Percentiles rank a stretch among this genome's conserved stretches.
Evolutionary conservation across 2,329 filamentous ascomycete species (phyloP).

Genomic region (Rasamsonia emersonii): DNA sequence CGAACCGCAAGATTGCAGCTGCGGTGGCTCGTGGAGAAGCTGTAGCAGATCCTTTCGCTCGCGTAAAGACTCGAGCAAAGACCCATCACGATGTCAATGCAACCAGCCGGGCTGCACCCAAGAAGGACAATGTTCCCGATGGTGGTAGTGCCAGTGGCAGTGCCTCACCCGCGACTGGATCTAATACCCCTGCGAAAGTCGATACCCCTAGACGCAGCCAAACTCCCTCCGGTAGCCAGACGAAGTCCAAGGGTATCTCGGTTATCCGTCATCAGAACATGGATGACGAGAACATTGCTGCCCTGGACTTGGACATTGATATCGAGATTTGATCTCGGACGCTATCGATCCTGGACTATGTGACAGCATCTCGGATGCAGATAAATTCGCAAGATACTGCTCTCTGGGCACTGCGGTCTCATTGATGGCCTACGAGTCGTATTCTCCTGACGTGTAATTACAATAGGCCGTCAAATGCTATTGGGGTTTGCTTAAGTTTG

Average conservation of each 20-base stretch:
- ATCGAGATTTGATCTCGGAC: slow-evolving; percentile 68
- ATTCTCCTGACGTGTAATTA: neutral
- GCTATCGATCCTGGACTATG: too few species aligned
- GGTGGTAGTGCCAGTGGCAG: slow-evolving; percentile 38
- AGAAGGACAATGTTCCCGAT: slow-evolving; percentile 39
- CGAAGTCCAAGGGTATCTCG: slow-evolving; percentile 42
- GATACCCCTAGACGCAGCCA: slow-evolving; percentile 45
- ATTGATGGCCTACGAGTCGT: neutral
- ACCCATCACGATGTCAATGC: slow-evolving; percentile 58
- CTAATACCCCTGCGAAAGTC: slow-evolving; percentile 42
- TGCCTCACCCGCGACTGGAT: slow-evolving; percentile 42
- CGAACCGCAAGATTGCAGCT: slow-evolving; percentile 51
- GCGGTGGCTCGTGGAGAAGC: slow-evolving; percentile 57
- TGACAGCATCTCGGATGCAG: neutral
- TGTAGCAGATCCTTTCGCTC: slow-evolving; percentile 46
- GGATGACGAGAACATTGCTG: slow-evolving; percentile 88
- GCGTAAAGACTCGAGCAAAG: slow-evolving; percentile 59
- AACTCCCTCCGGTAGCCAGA: slow-evolving; percentile 16
- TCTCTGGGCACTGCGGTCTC: slow-evolving; percentile 1
- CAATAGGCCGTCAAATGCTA: neutral
- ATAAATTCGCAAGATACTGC: slow-evolving; percentile 5
- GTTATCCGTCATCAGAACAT: slow-evolving; percentile 69
- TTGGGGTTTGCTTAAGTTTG: neutral
- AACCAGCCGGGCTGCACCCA: slow-evolving; percentile 20
- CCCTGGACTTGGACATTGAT: slow-evolving; percentile 84